These are phyloP conservation scores for Yamadazyma mexicana DNA, from an alignment of 1,139 yeast genomes.

Conservation along the genomic window DNA sequence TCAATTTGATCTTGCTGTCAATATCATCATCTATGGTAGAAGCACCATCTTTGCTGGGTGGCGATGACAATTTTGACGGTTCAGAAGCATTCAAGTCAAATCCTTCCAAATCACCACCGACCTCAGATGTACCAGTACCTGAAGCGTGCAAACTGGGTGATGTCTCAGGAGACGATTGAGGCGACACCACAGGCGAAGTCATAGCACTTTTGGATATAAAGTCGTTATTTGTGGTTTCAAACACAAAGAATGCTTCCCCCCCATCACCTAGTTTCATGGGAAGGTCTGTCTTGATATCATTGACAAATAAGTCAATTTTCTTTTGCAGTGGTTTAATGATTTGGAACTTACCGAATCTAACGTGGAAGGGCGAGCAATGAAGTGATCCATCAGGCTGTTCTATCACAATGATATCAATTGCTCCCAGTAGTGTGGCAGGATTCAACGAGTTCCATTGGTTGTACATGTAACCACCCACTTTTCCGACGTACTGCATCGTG, in stretches of 20 bases:
- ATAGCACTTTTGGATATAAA: conserved; percentile 72
- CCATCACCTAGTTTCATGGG: conserved; percentile 98
- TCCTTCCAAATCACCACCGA: conserved; percentile 32
- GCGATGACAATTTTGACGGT: neutral
- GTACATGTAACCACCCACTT: conserved; percentile 92
- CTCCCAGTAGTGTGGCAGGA: conserved; percentile 95
- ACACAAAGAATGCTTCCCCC: conserved; percentile 97
- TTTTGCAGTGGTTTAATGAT: conserved; percentile 93
- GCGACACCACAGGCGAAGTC: conserved; percentile 91
- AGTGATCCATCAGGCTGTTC: conserved; percentile 82
- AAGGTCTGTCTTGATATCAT: conserved; percentile 75
- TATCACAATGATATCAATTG: conserved; percentile 95
- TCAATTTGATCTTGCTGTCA: conserved; percentile 29
- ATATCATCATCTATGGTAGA: conserved; percentile 19
- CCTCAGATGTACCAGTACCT: conserved; percentile 15
- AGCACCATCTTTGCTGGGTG: too few relatives aligned
- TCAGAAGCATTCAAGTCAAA: conserved; percentile 29
- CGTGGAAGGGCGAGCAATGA: conserved; percentile 95
- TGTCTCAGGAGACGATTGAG: conserved; percentile 65
- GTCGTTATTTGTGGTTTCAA: conserved; percentile 68
- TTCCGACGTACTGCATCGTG: conserved; percentile 90
- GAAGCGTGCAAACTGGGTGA: conserved; percentile 29
- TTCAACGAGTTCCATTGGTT: conserved; percentile 97
- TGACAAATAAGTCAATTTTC: conserved; percentile 85
- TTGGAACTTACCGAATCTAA: conserved; percentile 92